Percentiles rank a stretch among this genome's conserved stretches.
phyloP scores from a whole-genome alignment of 2,329 filamentous ascomycete species.

The Alternaria conjuncta region DNA sequence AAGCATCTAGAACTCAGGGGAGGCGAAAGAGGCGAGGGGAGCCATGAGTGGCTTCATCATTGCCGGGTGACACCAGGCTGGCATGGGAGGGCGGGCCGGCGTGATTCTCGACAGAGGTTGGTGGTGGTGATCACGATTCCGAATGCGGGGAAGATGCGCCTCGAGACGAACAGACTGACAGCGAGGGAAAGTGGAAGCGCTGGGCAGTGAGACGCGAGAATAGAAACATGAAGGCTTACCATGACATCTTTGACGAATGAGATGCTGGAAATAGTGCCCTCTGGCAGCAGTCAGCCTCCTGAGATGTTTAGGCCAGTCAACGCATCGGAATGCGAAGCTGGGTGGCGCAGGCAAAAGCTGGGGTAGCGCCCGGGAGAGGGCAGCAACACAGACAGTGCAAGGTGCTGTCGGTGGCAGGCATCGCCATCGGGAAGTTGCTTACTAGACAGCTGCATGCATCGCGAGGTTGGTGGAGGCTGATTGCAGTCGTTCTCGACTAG shows the following conservation, averaged over 20 bases:
- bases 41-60: conserved; percentile 33
- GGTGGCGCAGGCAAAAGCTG: conserved; percentile 40
- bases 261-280: conserved; percentile 83
- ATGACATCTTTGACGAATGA: conserved; percentile 84
- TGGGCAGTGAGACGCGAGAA: conserved; percentile 20
- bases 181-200: conserved; percentile 1
- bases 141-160: conserved; percentile 40
- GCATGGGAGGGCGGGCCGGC: conserved; percentile 30
- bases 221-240: conserved; percentile 61
- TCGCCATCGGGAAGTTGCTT: conserved; percentile 17
- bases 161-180: conserved; percentile 21
- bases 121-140: conserved; percentile 33
- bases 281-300: conserved; percentile 54
- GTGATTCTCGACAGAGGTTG: conserved; percentile 28
- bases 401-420: conserved; percentile 6
- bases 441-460: conserved; percentile 26
- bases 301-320: conserved; percentile 11
- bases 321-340: conserved; percentile 22
- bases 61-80: conserved; percentile 22
- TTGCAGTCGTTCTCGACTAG: conserved; percentile 21
- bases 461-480: conserved; percentile 23
- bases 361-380: conserved; percentile 28
- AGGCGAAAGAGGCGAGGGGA: conserved; percentile 15
- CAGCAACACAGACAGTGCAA: conserved; percentile 24
- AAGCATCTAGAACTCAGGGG: conserved; percentile 16